Conservation (phyloP, 306 rosid species). For the Oemleria cerasiformis region DNA sequence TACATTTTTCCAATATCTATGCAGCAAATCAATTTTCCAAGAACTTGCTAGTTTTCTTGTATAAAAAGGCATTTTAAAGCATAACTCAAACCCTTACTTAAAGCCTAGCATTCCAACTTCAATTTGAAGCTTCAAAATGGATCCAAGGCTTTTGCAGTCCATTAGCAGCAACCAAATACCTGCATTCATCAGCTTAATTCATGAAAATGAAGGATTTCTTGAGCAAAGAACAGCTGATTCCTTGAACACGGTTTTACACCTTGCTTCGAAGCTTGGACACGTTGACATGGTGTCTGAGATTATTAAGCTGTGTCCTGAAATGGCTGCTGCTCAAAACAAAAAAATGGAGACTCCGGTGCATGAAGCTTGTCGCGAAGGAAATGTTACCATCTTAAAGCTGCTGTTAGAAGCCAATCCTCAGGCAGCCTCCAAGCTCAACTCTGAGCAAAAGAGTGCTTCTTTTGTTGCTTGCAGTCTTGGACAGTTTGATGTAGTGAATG, state of each 20-base stretch:
- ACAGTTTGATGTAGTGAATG: slow-evolving; percentile 48
- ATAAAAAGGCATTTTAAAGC: no score
- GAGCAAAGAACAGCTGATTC: slow-evolving; percentile 39
- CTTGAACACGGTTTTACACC: slow-evolving; percentile 55
- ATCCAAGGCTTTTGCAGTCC: slow-evolving; percentile 43
- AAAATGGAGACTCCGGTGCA: slow-evolving; percentile 58
- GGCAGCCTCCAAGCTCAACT: slow-evolving; percentile 41
- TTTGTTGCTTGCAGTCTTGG: slow-evolving; percentile 57
- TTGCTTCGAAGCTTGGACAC: slow-evolving; percentile 56
- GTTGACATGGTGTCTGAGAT: slow-evolving; percentile 44
- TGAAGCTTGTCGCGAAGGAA: slow-evolving; percentile 52
- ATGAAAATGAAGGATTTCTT: slow-evolving; percentile 34
- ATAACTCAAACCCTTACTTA: no score
- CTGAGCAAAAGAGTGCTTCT: slow-evolving; percentile 33
- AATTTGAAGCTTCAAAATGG: slow-evolving; percentile 32
- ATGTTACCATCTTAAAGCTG: slow-evolving; percentile 33
- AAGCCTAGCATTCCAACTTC: no score
- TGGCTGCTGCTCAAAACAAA: slow-evolving; percentile 49
- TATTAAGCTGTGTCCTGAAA: slow-evolving; percentile 43
- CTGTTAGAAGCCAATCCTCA: slow-evolving; percentile 45
- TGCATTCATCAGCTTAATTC: slow-evolving; percentile 34
- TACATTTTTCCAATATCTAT: no score
- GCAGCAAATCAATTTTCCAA: no score
- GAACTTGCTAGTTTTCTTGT: no score
- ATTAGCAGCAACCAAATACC: slow-evolving; percentile 36